Conservation (phyloP, 2,329 filamentous ascomycete genomes). For the Stachybotrys elegans region DNA sequence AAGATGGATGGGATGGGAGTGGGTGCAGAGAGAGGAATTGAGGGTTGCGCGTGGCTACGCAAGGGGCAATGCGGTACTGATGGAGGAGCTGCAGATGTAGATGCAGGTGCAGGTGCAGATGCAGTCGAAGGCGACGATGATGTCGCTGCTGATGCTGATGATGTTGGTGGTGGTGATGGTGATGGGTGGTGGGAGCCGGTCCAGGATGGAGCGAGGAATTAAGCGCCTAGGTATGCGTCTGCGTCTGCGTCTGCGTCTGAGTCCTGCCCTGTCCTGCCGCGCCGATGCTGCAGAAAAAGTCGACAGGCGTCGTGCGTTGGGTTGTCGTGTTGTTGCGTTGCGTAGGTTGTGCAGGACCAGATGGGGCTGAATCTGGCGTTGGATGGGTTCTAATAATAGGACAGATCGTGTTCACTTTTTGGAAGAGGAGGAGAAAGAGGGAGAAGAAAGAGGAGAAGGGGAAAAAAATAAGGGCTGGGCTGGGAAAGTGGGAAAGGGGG, state of each 20-base stretch:
- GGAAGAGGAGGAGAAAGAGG: slow-evolving; percentile 10
- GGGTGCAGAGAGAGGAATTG: background rate
- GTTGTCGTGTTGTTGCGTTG: slow-evolving; percentile 8
- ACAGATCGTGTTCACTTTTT: slow-evolving; percentile 35
- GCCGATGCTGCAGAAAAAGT: background rate
- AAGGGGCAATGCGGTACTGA: background rate
- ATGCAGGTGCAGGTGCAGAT: background rate
- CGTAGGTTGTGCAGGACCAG: slow-evolving; percentile 19
- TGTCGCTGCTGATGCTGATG: background rate
- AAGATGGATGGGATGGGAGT: background rate
- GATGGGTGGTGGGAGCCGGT: too few species aligned
- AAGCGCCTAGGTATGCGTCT: background rate
- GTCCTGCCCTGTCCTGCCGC: slow-evolving; percentile 1
- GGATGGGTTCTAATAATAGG: slow-evolving; percentile 50
- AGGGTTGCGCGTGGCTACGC: background rate
- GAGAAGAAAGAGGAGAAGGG: slow-evolving; percentile 9
- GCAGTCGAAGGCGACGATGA: background rate
- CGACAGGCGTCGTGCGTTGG: background rate
- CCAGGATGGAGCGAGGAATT: too few species aligned
- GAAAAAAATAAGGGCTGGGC: slow-evolving; percentile 13
- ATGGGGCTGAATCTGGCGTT: slow-evolving; percentile 46
- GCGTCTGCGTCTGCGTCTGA: background rate
- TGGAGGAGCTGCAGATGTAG: background rate
- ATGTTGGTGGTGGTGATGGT: background rate
- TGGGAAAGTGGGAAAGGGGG: slow-evolving; percentile 5